phyloP scores from a whole-genome alignment of 495 filamentous ascomycete species.

The Hamigera avellanea region DNA sequence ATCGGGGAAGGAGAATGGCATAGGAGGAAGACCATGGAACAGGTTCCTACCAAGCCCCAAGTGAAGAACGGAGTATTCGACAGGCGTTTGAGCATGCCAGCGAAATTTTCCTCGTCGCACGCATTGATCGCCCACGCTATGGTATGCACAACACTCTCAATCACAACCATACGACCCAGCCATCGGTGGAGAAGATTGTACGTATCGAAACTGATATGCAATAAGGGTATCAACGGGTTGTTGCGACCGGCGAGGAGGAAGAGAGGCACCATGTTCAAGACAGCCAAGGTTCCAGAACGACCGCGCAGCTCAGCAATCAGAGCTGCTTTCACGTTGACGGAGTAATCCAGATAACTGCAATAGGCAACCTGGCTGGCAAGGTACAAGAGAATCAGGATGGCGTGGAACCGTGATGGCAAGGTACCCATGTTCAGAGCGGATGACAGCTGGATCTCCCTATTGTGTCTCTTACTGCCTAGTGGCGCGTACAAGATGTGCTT shows the following conservation, averaged over 20 bases:
- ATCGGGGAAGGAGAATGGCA: conserved; percentile 66
- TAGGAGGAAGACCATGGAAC: conserved; percentile 49
- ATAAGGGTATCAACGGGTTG: conserved; percentile 74
- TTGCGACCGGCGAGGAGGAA: conserved; percentile 84
- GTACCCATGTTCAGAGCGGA: conserved; percentile 81
- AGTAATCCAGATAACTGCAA: conserved; percentile 63
- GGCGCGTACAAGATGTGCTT: conserved; percentile 75
- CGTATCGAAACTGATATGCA: conserved; percentile 89
- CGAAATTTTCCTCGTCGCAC: conserved; percentile 27
- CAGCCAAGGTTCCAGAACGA: conserved; percentile 69
- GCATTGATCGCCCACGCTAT: conserved; percentile 53
- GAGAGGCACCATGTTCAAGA: conserved; percentile 85
- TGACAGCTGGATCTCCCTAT: conserved; percentile 78
- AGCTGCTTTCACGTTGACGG: conserved; percentile 29
- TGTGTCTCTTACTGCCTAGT: conserved; percentile 72
- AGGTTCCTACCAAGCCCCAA: conserved; percentile 39
- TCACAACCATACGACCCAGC: conserved; percentile 77
- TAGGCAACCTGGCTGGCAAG: conserved; percentile 68
- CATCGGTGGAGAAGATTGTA: conserved; percentile 93
- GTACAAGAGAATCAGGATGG: conserved; percentile 61
- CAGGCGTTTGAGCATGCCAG: conserved; percentile 45
- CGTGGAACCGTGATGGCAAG: conserved; percentile 75
- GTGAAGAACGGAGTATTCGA: conserved; percentile 48
- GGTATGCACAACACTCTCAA: conserved; percentile 69
- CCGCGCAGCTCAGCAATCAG: conserved; percentile 64